These are phyloP conservation scores for Sanghuangporus baumii DNA, from an alignment of 1,284 basidiomycete species.

Conservation along the genomic window DNA sequence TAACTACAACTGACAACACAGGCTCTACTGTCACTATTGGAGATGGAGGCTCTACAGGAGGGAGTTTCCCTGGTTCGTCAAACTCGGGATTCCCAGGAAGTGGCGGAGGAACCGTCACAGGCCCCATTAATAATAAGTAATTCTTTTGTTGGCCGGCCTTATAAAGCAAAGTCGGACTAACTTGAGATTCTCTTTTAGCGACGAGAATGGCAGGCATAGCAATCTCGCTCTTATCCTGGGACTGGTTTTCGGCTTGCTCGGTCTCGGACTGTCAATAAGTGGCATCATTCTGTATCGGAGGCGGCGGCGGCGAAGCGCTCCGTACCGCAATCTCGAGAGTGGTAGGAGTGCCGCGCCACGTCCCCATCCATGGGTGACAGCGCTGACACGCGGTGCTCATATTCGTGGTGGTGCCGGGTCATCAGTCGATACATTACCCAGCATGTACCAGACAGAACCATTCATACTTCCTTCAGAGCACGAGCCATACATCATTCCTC, in stretches of 20 bases:
- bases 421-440: conserved; percentile 8
- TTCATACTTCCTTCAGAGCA: conserved; percentile 12
- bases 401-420: conserved; percentile 4
- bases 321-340: conserved; percentile 9
- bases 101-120: conserved; percentile 15
- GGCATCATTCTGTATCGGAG: conserved; percentile 9
- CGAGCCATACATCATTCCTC: not conserved
- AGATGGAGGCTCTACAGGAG: not conserved
- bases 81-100: conserved; percentile 11
- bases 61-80: not conserved
- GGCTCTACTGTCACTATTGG: not conserved
- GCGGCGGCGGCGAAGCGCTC: not conserved
- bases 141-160: not conserved
- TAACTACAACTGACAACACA: conserved; percentile 2
- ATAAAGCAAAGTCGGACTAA: not conserved
- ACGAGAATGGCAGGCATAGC: not conserved
- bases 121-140: not conserved
- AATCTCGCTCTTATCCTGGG: conserved; percentile 9
- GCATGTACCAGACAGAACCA: conserved; percentile 18
- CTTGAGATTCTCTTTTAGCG: not conserved
- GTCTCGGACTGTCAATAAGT: not conserved
- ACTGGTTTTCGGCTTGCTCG: conserved; percentile 10
- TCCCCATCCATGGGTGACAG: conserved; percentile 1
- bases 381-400: conserved; percentile 2
- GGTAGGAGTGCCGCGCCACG: not conserved